Base-by-base conservation (phyloP, 495 filamentous ascomycete species). In the Lindgomyces ingoldianus region DNA sequence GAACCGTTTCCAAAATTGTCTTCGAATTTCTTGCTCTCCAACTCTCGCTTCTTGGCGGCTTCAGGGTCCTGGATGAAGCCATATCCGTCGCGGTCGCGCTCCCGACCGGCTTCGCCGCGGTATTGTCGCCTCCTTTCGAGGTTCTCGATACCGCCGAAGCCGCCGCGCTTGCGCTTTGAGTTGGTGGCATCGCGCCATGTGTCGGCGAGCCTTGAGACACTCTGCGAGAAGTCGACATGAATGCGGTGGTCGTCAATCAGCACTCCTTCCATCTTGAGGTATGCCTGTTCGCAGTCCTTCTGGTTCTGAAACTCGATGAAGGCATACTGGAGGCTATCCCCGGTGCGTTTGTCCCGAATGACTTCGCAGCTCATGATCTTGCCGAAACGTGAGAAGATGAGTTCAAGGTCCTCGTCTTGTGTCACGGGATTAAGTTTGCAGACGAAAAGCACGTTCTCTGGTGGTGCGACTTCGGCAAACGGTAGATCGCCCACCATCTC, bases 351-450 rank as follows among this genome's bases (percentile, higher is more conserved):
- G 74, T 98, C 94, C 27, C 95, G 85, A 65, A 98, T 97, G 19
- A 98, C 89, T 77, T 98, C 94, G 76, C 94, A 98, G 33, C 91
- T 96, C 12, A 98, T 73, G 26, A 98, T 98, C 74, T 87, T 91
- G 65, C 94, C 94, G 72, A 98, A 98, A 26, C 94, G 95, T 72
- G 90, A 93, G 77, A 98, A 98, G 62, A 98, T 96, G 58, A 96
- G 77, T 70, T 98, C 84, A 16, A 98, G 83, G 74, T 98, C 95
- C 72, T 96, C 89, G 73, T 98, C 94, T 83, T 87, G 85, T 52
- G 94, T 98, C 48, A 98, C 92, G 0, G 95, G 95, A 64, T 98
- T 98, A 22, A 98, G 80, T 74, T 98, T 98, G 87, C 94, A 98
- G 61, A 98, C 94, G 72, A 98, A 98, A 12, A 98, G 81, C 26